Percentiles rank a stretch among this genome's conserved stretches.
Conservation (phyloP, 108 stramenopile species). For the Stephanodiscus triporus region DNA sequence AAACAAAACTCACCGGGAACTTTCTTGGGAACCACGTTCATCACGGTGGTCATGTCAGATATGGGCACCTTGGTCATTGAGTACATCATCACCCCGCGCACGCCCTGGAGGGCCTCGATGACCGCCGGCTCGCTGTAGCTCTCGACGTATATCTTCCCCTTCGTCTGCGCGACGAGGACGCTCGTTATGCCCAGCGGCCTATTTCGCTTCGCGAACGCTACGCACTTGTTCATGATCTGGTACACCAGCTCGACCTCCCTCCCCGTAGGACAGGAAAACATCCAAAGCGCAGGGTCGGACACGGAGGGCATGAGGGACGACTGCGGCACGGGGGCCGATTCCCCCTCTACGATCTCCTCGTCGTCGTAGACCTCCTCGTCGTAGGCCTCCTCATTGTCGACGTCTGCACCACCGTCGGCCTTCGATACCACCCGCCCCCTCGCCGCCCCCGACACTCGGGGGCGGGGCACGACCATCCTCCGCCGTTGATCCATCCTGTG, state of each 20-base stretch:
- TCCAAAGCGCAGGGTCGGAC: constrained; percentile 94
- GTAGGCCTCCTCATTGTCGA: constrained; percentile 13
- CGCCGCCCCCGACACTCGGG: no score
- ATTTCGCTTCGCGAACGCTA: constrained; percentile 80
- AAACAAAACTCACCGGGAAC: constrained; percentile 77
- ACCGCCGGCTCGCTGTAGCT: constrained; percentile 91
- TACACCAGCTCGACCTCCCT: constrained; percentile 89
- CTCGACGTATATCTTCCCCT: constrained; percentile 94
- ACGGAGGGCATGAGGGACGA: constrained; percentile 92
- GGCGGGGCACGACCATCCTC: background rate
- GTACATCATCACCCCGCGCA: constrained; percentile 85
- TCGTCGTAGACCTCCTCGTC: constrained; percentile 20
- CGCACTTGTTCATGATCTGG: constrained; percentile 96
- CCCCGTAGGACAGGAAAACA: constrained; percentile 88
- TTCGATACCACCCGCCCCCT: background rate
- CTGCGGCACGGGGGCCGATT: constrained; percentile 80
- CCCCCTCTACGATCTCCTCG: constrained; percentile 51
- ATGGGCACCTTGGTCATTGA: constrained; percentile 89
- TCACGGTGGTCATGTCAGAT: constrained; percentile 95
- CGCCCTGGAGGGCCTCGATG: constrained; percentile 88
- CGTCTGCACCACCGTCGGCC: constrained; percentile 6
- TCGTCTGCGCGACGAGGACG: constrained; percentile 87
- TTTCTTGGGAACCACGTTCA: constrained; percentile 88
- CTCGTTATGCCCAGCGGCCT: constrained; percentile 83
- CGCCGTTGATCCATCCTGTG: constrained; percentile 73